Evolutionary conservation across 2,329 filamentous ascomycete genomes (phyloP).

Genomic region (Cordyceps farinosa): DNA sequence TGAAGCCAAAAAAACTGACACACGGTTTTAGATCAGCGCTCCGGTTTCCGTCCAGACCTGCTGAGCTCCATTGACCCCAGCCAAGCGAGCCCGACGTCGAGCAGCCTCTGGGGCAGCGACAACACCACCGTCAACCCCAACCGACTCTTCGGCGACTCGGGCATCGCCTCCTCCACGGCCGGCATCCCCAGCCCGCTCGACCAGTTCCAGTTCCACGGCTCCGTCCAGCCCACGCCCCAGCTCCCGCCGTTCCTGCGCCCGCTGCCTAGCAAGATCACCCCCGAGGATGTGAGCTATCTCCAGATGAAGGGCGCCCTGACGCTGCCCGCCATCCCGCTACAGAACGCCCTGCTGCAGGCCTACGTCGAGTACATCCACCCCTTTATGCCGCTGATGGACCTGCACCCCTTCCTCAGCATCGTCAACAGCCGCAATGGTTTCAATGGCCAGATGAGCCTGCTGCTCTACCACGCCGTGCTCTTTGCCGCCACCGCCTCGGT

Average conservation of each 20-base stretch:
- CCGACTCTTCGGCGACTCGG: conserved; percentile 36
- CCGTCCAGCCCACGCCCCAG: conserved; percentile 35
- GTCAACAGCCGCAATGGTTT: conserved; percentile 66
- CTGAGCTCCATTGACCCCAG: conserved; percentile 9
- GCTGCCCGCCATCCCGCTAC: conserved; percentile 65
- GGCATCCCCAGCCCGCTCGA: conserved; percentile 43
- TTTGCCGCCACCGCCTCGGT: conserved; percentile 88
- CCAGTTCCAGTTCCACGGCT: conserved; percentile 26
- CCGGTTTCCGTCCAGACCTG: conserved; percentile 17
- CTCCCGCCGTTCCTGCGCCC: conserved; percentile 72
- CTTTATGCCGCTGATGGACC: conserved; percentile 84
- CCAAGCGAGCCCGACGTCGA: conserved; percentile 17
- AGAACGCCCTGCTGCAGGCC: conserved; percentile 75
- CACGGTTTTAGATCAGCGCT: conserved; percentile 16
- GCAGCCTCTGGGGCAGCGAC: conserved; percentile 23
- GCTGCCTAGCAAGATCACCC: conserved; percentile 69
- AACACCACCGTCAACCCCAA: conserved; percentile 31
- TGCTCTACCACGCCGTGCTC: conserved; percentile 93
- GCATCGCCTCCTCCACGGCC: conserved; percentile 39
- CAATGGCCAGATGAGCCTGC: conserved; percentile 71
- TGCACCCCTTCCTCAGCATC: conserved; percentile 56
- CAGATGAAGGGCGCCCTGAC: conserved; percentile 79
- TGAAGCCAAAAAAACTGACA: conserved; percentile 12
- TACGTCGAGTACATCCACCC: conserved; percentile 91
- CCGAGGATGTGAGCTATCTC: conserved; percentile 80